Conservation (phyloP, 148 eudicot species). For the Agrostemma githago region DNA sequence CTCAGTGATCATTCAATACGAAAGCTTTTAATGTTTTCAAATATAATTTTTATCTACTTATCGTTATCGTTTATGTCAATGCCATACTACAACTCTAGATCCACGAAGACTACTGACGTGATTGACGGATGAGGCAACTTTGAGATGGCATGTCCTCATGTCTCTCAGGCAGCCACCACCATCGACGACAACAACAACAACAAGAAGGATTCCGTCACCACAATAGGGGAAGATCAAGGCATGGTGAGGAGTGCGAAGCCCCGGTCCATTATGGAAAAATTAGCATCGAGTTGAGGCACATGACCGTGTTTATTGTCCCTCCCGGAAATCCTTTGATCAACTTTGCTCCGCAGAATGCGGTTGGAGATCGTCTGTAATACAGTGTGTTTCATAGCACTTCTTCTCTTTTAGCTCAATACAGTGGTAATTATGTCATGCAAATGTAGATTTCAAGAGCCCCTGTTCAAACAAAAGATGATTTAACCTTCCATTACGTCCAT, state of each 20-base stretch:
- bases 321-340: conserved; percentile 67
- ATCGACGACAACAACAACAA: not conserved
- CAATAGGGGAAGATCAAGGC: no score
- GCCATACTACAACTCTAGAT: conserved; percentile 53
- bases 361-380: conserved; percentile 36
- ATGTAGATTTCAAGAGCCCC: no score
- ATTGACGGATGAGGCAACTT: conserved; percentile 51
- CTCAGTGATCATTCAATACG: no score
- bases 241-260: conserved; percentile 10
- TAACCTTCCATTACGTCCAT: no score
- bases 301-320: conserved; percentile 57
- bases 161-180: conserved; percentile 18
- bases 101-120: conserved; percentile 52
- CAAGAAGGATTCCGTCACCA: no score
- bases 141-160: conserved; percentile 86
- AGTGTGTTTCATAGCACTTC: no score
- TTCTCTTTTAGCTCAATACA: no score
- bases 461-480: no score
- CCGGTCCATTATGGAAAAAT: conserved; percentile 46
- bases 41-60: no score
- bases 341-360: conserved; percentile 50
- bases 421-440: no score
- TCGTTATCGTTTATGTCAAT: not conserved
- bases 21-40: no score
- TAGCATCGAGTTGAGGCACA: conserved; percentile 34